Evolutionary conservation across 257 asterid species (phyloP), one percentile per base, ranked within the genome.

Genomic region (Primulina huaijiensis): DNA sequence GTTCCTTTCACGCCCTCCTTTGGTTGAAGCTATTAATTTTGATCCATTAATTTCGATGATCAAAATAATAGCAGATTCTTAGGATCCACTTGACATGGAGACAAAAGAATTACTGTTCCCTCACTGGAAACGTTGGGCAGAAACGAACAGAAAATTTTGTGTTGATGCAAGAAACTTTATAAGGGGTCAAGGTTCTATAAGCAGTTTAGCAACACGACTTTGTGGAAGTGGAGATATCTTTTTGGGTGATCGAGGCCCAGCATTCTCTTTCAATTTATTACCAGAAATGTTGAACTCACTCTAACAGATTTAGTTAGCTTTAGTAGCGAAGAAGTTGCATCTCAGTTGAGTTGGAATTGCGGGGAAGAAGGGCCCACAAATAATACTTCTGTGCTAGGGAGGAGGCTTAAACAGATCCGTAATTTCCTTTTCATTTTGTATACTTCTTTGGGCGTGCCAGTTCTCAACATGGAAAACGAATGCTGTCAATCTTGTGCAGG

Each of bases 61-160:
- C 76, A 94, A 94, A 89, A 29, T 86, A 59, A 75, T 94, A 68
- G 94, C 96, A 2, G 99, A 90, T 76, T 75, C 82, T 50, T 90
- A 92, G 95, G 89, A 86, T 67, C 92, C 96, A 74, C 68, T 31
- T 21, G 74, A 64, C 7, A 52, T 72, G 71, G 83, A 74, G 67
- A 57, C 80, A 0, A 82, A 82, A 77, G 87, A 86, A 59, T 69
- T 65, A 2, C 23, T 57, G 50, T 89, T 91, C 71, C 97, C 99
- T 67, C 97, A 91, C 82, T 94, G 99, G 99, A 90, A 86, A 78
- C 87, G 88, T 88, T 94, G 99, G 99, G 99, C 92, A 27, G 97
- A 89, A 87, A 81, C 85, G 73, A 94, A 94, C 46, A 33, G 74
- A 30, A 88, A 83, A 60, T 91, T 87, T 64, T 82, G 84, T 50